Base-by-base conservation (phyloP, 2,329 filamentous ascomycete species). In the Gnomoniopsis sp. region DNA sequence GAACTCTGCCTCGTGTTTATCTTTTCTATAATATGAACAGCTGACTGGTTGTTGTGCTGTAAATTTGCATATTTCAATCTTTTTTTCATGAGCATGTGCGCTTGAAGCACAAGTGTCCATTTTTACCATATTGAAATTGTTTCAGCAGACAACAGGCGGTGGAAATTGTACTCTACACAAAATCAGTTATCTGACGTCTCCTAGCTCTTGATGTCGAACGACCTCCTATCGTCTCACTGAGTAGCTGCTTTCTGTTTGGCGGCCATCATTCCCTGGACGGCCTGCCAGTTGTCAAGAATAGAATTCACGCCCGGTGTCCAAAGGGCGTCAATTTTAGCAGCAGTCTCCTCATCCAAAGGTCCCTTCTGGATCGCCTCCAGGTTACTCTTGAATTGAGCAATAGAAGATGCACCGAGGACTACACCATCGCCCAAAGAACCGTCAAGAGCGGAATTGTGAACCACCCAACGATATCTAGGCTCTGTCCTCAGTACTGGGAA, bases 371-470 rank as follows among this genome's bases (percentile, higher is more conserved):
- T 55, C 12, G 52, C 52, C 7, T 38, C 52, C 17, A 59, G 3
- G 19, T 72, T 75, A 34, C 72, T 66, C 55, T 70, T 65, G 21
- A 75, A 63, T 65, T 77, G 74, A 41, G 68, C 67, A 4, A 68
- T 62, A 44, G 66, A 73, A 30, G 67, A 72, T 2, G 74, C 74
- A 1, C 75, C 76, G 23, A 77, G 64, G 30, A 77, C 71, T 58
- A 78, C 62, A 14, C 60, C 67, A 65, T 75, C 75, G 33, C 71
- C 72, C 10, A 67, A 65, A 17, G 69, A 67, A 17, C 59, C 62
- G 33, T 66, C 68, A n/a, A 78, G 64, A 30, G 72, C 72, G 6
- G 80, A 83, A 68, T 88, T 83, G 65, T 86, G 81, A n/a, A 74
- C 75, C 22, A 80, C 67, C 85, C 85, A 88, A 50, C 85, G 75